Base-by-base conservation (phyloP, 1,284 basidiomycete genomes). In the Gomphus bonarii region DNA sequence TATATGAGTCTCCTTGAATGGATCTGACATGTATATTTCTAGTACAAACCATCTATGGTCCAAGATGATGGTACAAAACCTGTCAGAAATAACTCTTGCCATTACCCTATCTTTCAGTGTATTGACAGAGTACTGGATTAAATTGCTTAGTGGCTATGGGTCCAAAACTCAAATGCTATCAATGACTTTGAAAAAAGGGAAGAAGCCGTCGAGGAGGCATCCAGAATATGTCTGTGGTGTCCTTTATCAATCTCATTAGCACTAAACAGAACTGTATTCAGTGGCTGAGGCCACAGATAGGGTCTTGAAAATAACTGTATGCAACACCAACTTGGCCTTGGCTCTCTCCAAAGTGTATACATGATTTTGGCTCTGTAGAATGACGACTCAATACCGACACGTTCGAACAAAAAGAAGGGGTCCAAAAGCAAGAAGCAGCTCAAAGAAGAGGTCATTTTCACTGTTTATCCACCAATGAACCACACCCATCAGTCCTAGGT, bases 31-130 rank as follows among this genome's bases (percentile, higher is more conserved):
- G 16, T 18, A 50, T 50, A 25, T 22, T 44, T 57, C 7, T 60
- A 86, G 85, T 84, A 79, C 61, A 84, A 75, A 58, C 84, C 85
- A 1, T 85, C 84, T 20, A 83, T 86, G 83, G 79, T 87, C 7
- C 79, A 84, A 61, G 79, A 87, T 64, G 82, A 87, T 59, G 85
- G 84, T 1, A 81, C 74, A 0, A 87, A 85, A 65, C 84, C 83
- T 50, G 84, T 86, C 58, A 67, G 79, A 12, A 38, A 28, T 22
- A 18, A 5, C 16, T 20, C 48, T 30, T 3, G n/a, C 30, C 7
- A 22, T 38, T 1, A 20, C 7, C 3, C 50, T 28, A 18, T n/a
- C 25, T 36, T 40, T 12, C 4, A 50, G 30, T 10, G 30, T 31
- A 28, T 35, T 52, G 18, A 38, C 47, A 42, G 57, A 6, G 14